A percentile compares a stretch with the other conserved stretches of the same genome.
phyloP scores from a whole-genome alignment of 352 stramenopile species.

The Albugo laibachii region DNA sequence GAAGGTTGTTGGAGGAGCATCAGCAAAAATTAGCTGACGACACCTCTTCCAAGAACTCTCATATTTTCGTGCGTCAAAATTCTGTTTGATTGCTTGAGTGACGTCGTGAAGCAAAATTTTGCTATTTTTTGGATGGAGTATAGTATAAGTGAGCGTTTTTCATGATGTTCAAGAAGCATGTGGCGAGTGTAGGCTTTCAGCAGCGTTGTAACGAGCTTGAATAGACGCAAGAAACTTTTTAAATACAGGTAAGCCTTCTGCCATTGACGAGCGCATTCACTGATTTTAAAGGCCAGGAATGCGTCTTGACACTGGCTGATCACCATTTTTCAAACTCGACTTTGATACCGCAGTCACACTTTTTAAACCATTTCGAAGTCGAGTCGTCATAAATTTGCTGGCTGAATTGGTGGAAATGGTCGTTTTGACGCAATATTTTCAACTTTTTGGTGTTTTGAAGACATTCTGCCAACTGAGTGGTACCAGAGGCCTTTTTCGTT shows the following conservation, averaged over 20 bases:
- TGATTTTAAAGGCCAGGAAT: no score
- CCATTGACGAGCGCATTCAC: no score
- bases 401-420: neutral
- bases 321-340: constrained; percentile 61
- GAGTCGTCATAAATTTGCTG: neutral
- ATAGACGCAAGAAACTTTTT: no score
- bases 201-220: no score
- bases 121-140: neutral
- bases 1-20: constrained; percentile 41
- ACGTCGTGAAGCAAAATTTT: neutral
- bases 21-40: neutral
- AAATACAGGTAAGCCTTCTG: no score
- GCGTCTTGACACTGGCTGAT: constrained; percentile 2
- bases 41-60: neutral
- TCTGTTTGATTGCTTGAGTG: neutral
- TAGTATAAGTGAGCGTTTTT: no score
- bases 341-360: constrained; percentile 31
- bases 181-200: neutral
- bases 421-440: neutral
- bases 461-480: neutral
- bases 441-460: neutral
- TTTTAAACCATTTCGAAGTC: constrained; percentile 19
- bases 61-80: neutral
- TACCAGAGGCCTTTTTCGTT: neutral
- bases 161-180: neutral